Percentiles rank a stretch among this genome's conserved stretches.
These are phyloP conservation scores for Malus hybrid DNA, from an alignment of 331 rosid species.

Conservation along the genomic window DNA sequence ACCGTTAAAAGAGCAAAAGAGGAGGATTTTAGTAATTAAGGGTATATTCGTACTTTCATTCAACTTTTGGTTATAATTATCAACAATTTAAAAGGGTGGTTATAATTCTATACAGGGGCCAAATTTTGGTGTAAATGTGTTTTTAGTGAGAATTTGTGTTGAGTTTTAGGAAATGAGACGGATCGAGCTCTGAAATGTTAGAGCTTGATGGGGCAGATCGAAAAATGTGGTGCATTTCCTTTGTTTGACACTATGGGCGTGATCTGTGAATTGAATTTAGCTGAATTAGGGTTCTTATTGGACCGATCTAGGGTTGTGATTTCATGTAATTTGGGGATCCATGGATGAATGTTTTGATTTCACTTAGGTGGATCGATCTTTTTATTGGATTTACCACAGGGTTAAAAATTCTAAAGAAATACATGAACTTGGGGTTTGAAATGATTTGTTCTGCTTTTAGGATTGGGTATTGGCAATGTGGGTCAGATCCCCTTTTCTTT, in stretches of 20 bases:
- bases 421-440: not conserved
- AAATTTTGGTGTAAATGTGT: not conserved
- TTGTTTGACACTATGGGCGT: not conserved
- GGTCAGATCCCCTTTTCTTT: not conserved
- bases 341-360: not conserved
- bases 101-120: too few species aligned
- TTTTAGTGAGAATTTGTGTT: not conserved
- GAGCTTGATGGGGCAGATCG: not conserved
- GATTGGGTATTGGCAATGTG: not conserved
- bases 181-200: slow-evolving; percentile 25
- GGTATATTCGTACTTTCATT: too few species aligned
- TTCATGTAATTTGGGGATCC: slow-evolving; percentile 14
- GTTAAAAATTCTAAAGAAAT: not conserved
- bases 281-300: slow-evolving; percentile 10
- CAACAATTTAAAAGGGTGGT: too few species aligned
- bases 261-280: slow-evolving; percentile 18
- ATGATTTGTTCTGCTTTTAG: not conserved
- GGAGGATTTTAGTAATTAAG: too few species aligned
- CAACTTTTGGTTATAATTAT: too few species aligned
- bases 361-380: not conserved
- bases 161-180: slow-evolving; percentile 7
- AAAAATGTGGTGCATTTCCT: not conserved
- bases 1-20: too few species aligned
- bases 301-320: slow-evolving; percentile 19
- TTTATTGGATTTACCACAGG: not conserved